Base-by-base conservation (phyloP, 2,329 filamentous ascomycete genomes). In the Bipolaris oryzae region DNA sequence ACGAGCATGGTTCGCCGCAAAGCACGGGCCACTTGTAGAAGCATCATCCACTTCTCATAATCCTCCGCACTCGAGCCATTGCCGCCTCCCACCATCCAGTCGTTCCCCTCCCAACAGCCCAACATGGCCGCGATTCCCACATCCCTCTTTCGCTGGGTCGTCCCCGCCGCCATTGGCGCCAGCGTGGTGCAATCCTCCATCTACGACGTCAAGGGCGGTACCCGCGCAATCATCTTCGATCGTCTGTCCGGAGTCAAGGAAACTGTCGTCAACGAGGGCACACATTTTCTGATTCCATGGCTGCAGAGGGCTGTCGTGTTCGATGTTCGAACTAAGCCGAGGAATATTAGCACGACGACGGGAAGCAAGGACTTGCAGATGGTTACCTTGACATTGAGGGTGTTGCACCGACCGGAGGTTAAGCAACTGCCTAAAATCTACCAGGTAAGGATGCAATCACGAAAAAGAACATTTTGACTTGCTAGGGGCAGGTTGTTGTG, bases 321-420 rank as follows among this genome's bases (percentile, higher is more conserved):
- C 77, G 95, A 99, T 81, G 95, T 99, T 66, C 89, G 95, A 63
- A 99, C 96, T 55, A 96, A 96, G 85, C 95, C 95, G 60, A 87
- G 95, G 75, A 98, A 96, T 78, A 98, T 99, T 77, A 91, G 90
- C 66, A 99, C 95, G 25, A 99, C 95, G 21, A 99, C 95, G 11
- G 95, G 95, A 57, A 94, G 89, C 85, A 99, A 99, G 87, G 95
- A 99, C 81, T 80, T 99, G 84, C 95, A 99, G 83, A 99, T 99
- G 95, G 95, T 99, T 74, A 97, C 92, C 85, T 85, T 99, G 84
- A 99, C 95, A 51, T 85, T 99, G 76, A 87, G 95, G 79, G 95
- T 99, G 64, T 80, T 99, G 78, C 94, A 98, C 81, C 86, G 96
- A 69, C 95, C 96, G 5, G 94, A 96, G 55, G 94, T 99, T 71